Conservation (phyloP, 2,329 filamentous ascomycete species). For the Trichoderma polysporum region DNA sequence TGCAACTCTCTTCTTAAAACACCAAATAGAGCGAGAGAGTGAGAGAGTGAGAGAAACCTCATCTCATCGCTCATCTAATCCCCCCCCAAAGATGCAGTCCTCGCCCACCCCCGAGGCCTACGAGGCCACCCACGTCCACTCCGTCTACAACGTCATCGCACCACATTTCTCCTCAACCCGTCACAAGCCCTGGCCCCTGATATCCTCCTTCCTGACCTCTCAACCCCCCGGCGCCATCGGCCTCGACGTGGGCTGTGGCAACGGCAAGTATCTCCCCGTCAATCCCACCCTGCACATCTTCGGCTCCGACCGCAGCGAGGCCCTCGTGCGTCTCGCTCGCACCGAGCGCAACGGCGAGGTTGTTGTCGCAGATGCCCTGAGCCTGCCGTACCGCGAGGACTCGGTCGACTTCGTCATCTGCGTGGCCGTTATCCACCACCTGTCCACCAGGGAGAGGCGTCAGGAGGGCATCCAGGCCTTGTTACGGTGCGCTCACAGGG, state of each 20-base stretch:
- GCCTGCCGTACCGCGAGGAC: conserved; percentile 69
- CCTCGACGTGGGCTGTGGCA: conserved; percentile 91
- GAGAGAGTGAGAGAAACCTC: background rate
- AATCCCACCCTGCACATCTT: conserved; percentile 77
- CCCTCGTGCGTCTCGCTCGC: conserved; percentile 53
- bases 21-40: background rate
- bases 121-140: conserved; percentile 85
- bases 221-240: conserved; percentile 72
- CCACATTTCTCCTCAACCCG: conserved; percentile 79
- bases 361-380: conserved; percentile 77
- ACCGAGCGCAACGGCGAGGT: conserved; percentile 57
- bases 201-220: conserved; percentile 71
- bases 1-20: too few species aligned
- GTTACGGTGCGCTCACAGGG: conserved; percentile 61
- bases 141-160: conserved; percentile 85
- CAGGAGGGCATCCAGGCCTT: conserved; percentile 70
- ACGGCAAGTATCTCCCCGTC: conserved; percentile 89
- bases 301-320: conserved; percentile 75
- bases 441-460: conserved; percentile 74
- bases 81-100: background rate
- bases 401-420: conserved; percentile 81
- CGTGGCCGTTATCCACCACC: conserved; percentile 91
- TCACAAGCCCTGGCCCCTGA: conserved; percentile 88
- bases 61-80: background rate
- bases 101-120: conserved; percentile 54